Conservation (phyloP, 306 rosid genomes). For the barrel medic (Medicago truncatula) region DNA sequence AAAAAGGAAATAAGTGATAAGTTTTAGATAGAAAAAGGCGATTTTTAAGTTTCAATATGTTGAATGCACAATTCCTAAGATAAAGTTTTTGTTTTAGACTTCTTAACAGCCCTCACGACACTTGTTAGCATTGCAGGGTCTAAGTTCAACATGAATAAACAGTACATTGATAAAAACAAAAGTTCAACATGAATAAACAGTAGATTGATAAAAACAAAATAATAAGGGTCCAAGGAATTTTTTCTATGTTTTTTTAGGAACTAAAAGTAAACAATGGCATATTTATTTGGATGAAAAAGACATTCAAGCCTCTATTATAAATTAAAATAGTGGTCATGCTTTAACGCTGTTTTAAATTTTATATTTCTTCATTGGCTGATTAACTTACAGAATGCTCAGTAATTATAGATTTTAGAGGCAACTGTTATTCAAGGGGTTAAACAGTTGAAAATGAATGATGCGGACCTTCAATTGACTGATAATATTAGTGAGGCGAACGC, state of each 20-base stretch:
- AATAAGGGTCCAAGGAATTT: neutral
- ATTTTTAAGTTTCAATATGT: too few species aligned
- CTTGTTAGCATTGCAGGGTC: too few species aligned
- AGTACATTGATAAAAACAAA: too few species aligned
- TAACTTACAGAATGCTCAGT: constrained; percentile 61
- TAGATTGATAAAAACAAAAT: neutral
- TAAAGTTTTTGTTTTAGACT: too few species aligned
- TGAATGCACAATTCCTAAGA: too few species aligned
- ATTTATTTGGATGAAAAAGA: neutral
- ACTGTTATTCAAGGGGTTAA: constrained; percentile 80
- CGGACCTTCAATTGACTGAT: constrained; percentile 70
- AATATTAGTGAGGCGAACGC: constrained; percentile 94
- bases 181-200: neutral
- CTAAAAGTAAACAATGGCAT: neutral
- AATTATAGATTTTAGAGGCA: constrained; percentile 84
- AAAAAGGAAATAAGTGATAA: too few species aligned
- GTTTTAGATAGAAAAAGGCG: too few species aligned
- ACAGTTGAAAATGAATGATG: constrained; percentile 72
- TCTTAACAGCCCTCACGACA: too few species aligned
- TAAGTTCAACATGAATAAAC: too few species aligned
- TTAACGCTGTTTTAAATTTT: constrained; percentile 10
- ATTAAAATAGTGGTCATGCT: constrained; percentile 24
- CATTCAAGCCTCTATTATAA: neutral
- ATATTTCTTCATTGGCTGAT: constrained; percentile 41
- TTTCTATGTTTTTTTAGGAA: neutral